These are phyloP conservation scores for Penicillium soppii DNA, from an alignment of 495 filamentous ascomycete genomes.

Conservation along the genomic window DNA sequence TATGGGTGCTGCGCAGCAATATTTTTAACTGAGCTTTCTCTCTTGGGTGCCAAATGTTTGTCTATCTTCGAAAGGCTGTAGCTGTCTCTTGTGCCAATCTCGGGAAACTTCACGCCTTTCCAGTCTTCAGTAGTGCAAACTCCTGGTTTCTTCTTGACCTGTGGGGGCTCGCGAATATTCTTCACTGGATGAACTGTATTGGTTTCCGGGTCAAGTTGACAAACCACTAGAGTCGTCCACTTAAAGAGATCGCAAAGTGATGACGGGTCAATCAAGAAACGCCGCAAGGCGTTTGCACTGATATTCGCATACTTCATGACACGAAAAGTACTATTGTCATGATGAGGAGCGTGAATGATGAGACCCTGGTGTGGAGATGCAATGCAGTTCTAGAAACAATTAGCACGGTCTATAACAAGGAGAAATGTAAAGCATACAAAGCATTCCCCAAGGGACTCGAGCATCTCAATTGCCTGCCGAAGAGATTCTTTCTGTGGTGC, in stretches of 20 bases:
- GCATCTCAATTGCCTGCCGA: not conserved
- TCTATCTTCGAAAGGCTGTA: not conserved
- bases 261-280: not conserved
- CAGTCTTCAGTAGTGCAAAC: constrained; percentile 17
- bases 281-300: constrained; percentile 6
- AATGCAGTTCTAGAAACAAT: not conserved
- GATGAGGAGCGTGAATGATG: not conserved
- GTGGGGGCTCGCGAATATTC: constrained; percentile 1
- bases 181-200: not conserved
- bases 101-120: constrained; percentile 23
- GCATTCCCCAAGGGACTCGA: not conserved
- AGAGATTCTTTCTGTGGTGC: not conserved
- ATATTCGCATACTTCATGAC: constrained; percentile 7
- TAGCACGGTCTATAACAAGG: not conserved
- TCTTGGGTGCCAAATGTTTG: constrained; percentile 5
- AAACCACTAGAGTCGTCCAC: not conserved
- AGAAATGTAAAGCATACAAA: not conserved
- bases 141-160: not conserved
- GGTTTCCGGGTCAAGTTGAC: not conserved
- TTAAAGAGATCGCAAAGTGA: not conserved
- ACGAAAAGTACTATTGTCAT: not conserved
- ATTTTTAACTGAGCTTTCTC: not conserved
- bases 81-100: constrained; percentile 11
- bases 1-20: not conserved
- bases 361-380: constrained; percentile 4